These are phyloP conservation scores for Mycena citricolor DNA, from an alignment of 1,284 basidiomycete species.

Conservation along the genomic window DNA sequence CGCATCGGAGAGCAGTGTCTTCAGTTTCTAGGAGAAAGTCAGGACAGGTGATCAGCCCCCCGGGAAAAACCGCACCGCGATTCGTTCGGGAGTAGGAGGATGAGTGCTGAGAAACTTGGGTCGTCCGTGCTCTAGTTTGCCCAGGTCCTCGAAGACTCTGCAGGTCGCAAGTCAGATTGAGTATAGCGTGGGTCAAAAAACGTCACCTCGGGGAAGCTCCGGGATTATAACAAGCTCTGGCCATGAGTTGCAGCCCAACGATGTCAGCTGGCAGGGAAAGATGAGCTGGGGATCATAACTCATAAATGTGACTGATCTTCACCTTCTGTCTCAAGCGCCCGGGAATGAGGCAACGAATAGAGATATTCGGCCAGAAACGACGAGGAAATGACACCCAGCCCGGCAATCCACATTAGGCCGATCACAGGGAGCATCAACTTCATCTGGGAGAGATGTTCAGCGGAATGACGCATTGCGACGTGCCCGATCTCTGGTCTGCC, in stretches of 20 bases:
- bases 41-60: not conserved
- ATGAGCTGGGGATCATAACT: slow-evolving; percentile 1
- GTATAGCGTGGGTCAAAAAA: not conserved
- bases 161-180: not conserved
- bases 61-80: slow-evolving; percentile 9
- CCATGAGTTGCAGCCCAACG: slow-evolving; percentile 72
- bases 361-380: slow-evolving; percentile 52
- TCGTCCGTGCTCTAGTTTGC: slow-evolving; percentile 1
- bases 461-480: slow-evolving; percentile 50
- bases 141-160: slow-evolving; percentile 14
- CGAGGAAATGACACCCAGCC: slow-evolving; percentile 55
- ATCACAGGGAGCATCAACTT: slow-evolving; percentile 42
- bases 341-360: slow-evolving; percentile 80
- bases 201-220: slow-evolving; percentile 68
- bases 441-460: slow-evolving; percentile 5
- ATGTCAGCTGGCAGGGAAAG: slow-evolving; percentile 63
- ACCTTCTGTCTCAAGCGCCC: slow-evolving; percentile 83
- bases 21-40: slow-evolving; percentile 44
- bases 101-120: slow-evolving; percentile 18
- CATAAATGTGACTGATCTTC: slow-evolving; percentile 13
- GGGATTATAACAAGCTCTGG: slow-evolving; percentile 83
- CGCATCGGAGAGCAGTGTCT: slow-evolving; percentile 55
- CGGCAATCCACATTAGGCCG: slow-evolving; percentile 51
- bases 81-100: slow-evolving; percentile 15
- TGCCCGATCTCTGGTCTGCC: slow-evolving; percentile 76